Base-by-base conservation (phyloP, 1,284 basidiomycete genomes). In the Malassezia pachydermatis region DNA sequence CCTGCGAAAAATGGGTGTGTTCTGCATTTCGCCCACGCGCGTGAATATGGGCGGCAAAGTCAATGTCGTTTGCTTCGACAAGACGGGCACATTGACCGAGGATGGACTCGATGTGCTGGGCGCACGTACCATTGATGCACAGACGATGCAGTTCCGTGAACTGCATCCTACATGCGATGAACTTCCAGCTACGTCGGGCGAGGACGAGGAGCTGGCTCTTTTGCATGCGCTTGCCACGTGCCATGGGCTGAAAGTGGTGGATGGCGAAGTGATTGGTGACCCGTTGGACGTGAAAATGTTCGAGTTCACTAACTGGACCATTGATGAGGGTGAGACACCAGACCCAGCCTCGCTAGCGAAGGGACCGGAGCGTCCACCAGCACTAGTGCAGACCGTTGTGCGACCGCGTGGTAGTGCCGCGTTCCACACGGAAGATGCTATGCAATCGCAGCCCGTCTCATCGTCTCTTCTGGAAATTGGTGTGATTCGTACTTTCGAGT, bases 1-100 rank as follows among this genome's bases (percentile, higher is more conserved):
- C 25, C 79, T 99, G 23, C 84, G 90, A 49, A 87, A 86, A 68
- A 76, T 78, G 4, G 88, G 86, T 25, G 86, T 99, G 52, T 98
- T 87, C 76, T 99, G 94, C 72, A 96, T 96, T 55, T 89, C 92
- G 5, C 94, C 94, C 0, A 94, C 84, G 62, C 78, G 94, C 25
- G 87, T 99, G 63, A 98, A 98, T 68, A 83, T 98, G 41, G 88
- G 83, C 2, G 94, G 94, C 25, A 94, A 95, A 75, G 79, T 98
- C 75, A 96, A 98, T 59, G 85, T 98, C 7, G 92, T 90, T 64
- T 96, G 90, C 73, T 99, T 99, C 67, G 94, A 99, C 77, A 99
- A 99, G 76, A 99, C 94, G 1, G 94, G 94, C 2, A 99, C 94
- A 1, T 78, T 99, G 14, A 99, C 94, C 0, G 94, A 96, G 73